Conservation (phyloP, 169 alveolate species). For the Eimeria necatrix region DNA sequence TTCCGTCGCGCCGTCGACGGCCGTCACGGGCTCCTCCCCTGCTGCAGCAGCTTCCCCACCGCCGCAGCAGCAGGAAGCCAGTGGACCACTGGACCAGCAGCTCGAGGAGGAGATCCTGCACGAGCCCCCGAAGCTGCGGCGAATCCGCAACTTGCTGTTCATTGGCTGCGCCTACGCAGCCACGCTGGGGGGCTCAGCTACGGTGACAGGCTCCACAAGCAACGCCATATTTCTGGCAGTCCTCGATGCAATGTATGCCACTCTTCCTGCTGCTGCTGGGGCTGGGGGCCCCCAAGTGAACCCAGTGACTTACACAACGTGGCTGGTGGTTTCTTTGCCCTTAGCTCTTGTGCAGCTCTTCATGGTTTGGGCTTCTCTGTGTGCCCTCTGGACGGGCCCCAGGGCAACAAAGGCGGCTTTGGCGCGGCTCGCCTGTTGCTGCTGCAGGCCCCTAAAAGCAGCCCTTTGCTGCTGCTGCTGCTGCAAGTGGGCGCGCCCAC, state of each 20-base stretch:
- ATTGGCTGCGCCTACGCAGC: slow-evolving; percentile 78
- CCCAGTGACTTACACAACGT: slow-evolving; percentile 48
- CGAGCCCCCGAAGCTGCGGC: not conserved
- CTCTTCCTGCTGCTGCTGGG: not conserved
- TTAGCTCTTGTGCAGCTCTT: slow-evolving; percentile 8
- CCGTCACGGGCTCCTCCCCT: too few species aligned
- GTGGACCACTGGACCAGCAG: not conserved
- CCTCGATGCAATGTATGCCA: slow-evolving; percentile 50
- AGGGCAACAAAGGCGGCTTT: not conserved
- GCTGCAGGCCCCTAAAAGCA: not conserved
- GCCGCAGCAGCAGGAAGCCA: not conserved
- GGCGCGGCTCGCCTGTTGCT: not conserved
- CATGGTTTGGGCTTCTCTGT: slow-evolving; percentile 34
- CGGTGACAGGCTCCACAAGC: slow-evolving; percentile 65
- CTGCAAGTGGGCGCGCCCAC: not conserved
- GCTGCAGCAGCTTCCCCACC: not conserved
- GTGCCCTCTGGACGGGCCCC: slow-evolving; percentile 66
- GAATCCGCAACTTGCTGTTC: slow-evolving; percentile 28
- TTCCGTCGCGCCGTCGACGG: too few species aligned
- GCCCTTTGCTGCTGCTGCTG: slow-evolving; percentile 25
- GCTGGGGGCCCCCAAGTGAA: not conserved
- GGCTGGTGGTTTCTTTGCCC: slow-evolving; percentile 61
- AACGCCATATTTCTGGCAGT: slow-evolving; percentile 60
- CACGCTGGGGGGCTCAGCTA: slow-evolving; percentile 63
- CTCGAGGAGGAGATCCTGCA: not conserved